Conservation (phyloP, 345 rosid species). For the Populus pruinosa region DNA sequence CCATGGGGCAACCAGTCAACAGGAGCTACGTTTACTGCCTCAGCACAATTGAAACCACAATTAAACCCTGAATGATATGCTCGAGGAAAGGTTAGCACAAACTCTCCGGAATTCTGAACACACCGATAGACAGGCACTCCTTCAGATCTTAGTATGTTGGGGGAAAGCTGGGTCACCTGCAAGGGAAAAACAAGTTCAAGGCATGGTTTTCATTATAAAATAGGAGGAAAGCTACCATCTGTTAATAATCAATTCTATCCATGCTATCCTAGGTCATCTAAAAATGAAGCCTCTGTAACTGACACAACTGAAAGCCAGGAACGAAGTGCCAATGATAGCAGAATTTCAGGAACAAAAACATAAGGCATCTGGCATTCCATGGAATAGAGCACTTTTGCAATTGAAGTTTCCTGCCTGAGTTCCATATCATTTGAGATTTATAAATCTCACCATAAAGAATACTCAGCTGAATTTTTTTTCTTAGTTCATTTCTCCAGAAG, state of each 20-base stretch:
- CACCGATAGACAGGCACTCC: slow-evolving; percentile 94
- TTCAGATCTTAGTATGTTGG: slow-evolving; percentile 81
- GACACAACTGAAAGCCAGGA: not conserved
- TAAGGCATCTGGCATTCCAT: not conserved
- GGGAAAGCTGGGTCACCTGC: slow-evolving; percentile 98
- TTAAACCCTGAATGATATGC: slow-evolving; percentile 99
- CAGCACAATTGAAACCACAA: slow-evolving; percentile 95
- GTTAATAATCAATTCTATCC: not conserved
- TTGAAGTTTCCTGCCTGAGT: not conserved
- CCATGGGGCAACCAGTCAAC: slow-evolving; percentile 99
- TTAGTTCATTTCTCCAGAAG: not conserved
- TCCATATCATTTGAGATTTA: not conserved
- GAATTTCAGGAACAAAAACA: not conserved
- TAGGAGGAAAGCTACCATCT: not conserved
- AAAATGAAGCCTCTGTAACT: not conserved
- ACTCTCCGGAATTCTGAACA: slow-evolving; percentile 89
- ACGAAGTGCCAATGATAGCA: not conserved
- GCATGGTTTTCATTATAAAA: not conserved
- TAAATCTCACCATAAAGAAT: not conserved
- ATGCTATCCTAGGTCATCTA: slow-evolving; percentile 3
- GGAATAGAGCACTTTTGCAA: not conserved
- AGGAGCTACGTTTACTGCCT: slow-evolving; percentile 99
- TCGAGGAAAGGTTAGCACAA: slow-evolving; percentile 93
- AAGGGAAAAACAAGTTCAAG: slow-evolving; percentile 13
- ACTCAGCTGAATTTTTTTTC: slow-evolving; percentile 1